These are phyloP conservation scores for Pythium angustatum DNA, from an alignment of 352 stramenopile species.

Conservation along the genomic window DNA sequence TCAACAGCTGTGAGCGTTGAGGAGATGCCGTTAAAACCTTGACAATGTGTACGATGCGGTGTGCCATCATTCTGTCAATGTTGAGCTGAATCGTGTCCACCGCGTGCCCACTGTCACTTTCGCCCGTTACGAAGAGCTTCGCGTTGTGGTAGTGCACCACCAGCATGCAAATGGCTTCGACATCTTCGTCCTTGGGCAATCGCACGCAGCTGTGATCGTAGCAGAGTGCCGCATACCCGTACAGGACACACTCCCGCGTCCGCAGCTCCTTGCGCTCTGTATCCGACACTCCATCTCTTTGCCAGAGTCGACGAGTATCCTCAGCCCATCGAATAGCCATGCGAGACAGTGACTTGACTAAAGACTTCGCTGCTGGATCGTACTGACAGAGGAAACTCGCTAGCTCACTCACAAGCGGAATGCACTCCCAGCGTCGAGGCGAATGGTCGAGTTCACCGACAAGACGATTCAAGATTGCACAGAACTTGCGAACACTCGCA, in stretches of 20 bases:
- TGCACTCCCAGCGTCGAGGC: constrained; percentile 11
- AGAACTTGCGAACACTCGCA: constrained; percentile 19
- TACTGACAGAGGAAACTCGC: constrained; percentile 36
- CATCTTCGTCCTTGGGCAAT: constrained; percentile 7
- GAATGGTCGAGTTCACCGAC: constrained; percentile 16
- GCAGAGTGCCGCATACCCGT: constrained; percentile 33
- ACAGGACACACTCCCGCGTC: constrained; percentile 44
- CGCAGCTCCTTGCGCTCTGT: constrained; percentile 30
- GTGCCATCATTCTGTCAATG: constrained; percentile 39
- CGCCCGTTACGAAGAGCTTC: constrained; percentile 16
- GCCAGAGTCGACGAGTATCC: constrained; percentile 8
- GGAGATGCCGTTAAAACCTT: constrained; percentile 19
- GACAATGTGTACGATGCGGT: constrained; percentile 9
- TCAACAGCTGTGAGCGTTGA: constrained; percentile 5
- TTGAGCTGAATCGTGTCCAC: constrained; percentile 14
- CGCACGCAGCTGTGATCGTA: constrained; percentile 30
- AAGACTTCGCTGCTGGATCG: background rate
- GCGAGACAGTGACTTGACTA: constrained; percentile 27
- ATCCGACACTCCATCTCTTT: constrained; percentile 2
- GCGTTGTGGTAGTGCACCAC: constrained; percentile 47
- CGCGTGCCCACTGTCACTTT: background rate
- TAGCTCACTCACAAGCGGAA: constrained; percentile 42
- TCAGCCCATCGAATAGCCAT: constrained; percentile 37
- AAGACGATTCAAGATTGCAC: constrained; percentile 19
- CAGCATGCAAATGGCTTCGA: constrained; percentile 37